Evolutionary conservation across 2,329 filamentous ascomycete genomes (phyloP), one percentile per base, ranked within the genome.

Genomic region (Fusarium anguioides): DNA sequence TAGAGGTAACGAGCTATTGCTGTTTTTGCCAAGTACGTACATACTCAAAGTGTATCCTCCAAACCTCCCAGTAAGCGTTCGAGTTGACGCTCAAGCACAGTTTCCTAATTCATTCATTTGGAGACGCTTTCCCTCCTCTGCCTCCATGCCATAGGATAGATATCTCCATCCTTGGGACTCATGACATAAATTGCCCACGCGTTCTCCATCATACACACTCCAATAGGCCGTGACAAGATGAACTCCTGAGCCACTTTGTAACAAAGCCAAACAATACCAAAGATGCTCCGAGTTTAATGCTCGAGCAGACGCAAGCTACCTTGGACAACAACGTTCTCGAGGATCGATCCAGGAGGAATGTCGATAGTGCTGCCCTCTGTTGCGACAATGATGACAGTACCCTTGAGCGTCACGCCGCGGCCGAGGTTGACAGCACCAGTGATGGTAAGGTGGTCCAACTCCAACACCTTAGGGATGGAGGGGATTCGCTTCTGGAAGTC

Each of bases 291-390:
- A 45, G 29, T 47, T 72, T 87, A 90, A 78, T 90, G 88, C 82
- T 90, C 88, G 69, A 90, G 81, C 72, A 90, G 81, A 76, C 88
- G 87, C 87, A 99, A 87, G 81, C 94, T 97, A 76, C 96, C 96
- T 87, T 99, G 96, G 58, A 99, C 96, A 49, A 99, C 96, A 15
- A 98, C 96, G 82, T 99, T 99, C 87, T 99, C 96, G 60, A 99
- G 87, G 75, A 99, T 93, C 20, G 94, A 97, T 78, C 96, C 96
- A 20, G 96, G 95, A 51, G 96, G 96, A 74, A 99, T 91, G 79
- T 99, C 96, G 75, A 99, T 99, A 68, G 96, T 99, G 85, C 92
- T 94, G 72, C 95, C 95, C 83, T 99, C 96, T 44, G 94, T 97
- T 26, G 96, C 96, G 51, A 99, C 96, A 72, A 99, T 99, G 78